Evolutionary conservation across 257 asterid species (phyloP).

Genomic region (Primulina huaijiensis): DNA sequence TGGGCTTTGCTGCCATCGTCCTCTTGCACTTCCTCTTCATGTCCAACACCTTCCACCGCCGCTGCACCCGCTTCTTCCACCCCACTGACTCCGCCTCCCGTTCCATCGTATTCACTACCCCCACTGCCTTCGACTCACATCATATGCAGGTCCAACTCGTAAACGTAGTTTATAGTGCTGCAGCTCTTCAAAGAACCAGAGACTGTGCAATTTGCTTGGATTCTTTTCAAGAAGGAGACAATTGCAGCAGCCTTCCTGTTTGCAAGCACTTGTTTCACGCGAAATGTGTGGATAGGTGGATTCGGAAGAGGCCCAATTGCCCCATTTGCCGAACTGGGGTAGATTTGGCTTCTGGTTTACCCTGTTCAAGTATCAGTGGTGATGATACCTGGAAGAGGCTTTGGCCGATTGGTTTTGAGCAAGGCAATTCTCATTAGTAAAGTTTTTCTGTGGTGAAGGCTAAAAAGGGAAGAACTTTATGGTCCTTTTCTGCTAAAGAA

Average conservation of each 20-base stretch:
- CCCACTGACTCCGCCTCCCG: neutral
- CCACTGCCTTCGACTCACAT: neutral
- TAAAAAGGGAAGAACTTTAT: neutral
- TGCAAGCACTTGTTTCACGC: slow-evolving; percentile 73
- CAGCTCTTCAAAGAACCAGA: slow-evolving; percentile 26
- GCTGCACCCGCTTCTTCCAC: slow-evolving; percentile 14
- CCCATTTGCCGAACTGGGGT: slow-evolving; percentile 79
- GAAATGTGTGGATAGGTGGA: slow-evolving; percentile 76
- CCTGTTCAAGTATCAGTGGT: slow-evolving; percentile 27
- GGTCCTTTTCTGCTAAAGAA: neutral
- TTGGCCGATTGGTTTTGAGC: slow-evolving; percentile 49
- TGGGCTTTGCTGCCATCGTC: slow-evolving; percentile 79
- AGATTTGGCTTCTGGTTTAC: slow-evolving; percentile 31
- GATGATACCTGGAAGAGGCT: slow-evolving; percentile 64
- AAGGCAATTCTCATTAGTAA: slow-evolving; percentile 26
- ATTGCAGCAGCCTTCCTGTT: slow-evolving; percentile 54
- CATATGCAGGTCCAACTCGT: slow-evolving; percentile 36
- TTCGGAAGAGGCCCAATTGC: slow-evolving; percentile 61
- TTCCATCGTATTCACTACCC: slow-evolving; percentile 6
- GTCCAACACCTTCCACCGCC: slow-evolving; percentile 58
- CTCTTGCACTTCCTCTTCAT: slow-evolving; percentile 69
- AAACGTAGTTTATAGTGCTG: slow-evolving; percentile 30
- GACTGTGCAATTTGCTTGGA: slow-evolving; percentile 91
- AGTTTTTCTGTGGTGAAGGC: neutral
- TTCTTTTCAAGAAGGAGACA: slow-evolving; percentile 54